phyloP scores from a whole-genome alignment of 352 stramenopile genomes.

The Elongisporangium prolatum region DNA sequence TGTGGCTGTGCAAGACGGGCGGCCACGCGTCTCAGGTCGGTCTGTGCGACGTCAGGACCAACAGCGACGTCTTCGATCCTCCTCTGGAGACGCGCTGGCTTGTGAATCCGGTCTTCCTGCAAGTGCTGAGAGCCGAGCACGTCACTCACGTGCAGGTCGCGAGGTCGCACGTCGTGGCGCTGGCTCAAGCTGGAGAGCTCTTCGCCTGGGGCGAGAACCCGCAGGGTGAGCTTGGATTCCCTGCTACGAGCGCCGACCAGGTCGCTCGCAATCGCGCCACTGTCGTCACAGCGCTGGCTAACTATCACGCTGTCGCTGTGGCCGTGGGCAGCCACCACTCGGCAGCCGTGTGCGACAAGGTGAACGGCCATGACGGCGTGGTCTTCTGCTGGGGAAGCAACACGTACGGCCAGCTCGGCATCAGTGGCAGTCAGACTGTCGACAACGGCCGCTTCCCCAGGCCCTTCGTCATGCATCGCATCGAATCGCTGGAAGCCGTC shows the following conservation, averaged over 20 bases:
- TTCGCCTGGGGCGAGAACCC: conserved; percentile 96
- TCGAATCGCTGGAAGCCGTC: conserved; percentile 39
- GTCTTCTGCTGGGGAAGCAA: conserved; percentile 78
- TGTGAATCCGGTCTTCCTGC: conserved; percentile 60
- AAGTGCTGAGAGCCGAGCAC: conserved; percentile 55
- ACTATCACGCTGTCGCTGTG: conserved; percentile 51
- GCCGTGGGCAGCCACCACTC: conserved; percentile 60
- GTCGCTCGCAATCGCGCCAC: conserved; percentile 51
- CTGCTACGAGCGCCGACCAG: conserved; percentile 29
- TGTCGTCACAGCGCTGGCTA: conserved; percentile 45
- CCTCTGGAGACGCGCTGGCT: conserved; percentile 64
- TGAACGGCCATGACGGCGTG: conserved; percentile 57
- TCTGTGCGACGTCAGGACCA: conserved; percentile 37
- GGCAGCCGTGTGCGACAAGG: conserved; percentile 60
- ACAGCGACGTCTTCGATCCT: conserved; percentile 36
- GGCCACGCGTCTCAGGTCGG: conserved; percentile 62
- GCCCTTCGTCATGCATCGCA: conserved; percentile 48
- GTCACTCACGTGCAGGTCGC: conserved; percentile 46
- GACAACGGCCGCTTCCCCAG: conserved; percentile 33
- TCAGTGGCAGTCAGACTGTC: conserved; percentile 3
- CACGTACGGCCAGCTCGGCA: conserved; percentile 59
- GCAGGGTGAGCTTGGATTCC: conserved; percentile 72
- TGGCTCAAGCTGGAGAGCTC: conserved; percentile 82
- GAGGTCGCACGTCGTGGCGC: conserved; percentile 57
- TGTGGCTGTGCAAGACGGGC: conserved; percentile 76